Evolutionary conservation across 2,329 filamentous ascomycete genomes (phyloP).

Genomic region (Emmonsiellopsis sp.): DNA sequence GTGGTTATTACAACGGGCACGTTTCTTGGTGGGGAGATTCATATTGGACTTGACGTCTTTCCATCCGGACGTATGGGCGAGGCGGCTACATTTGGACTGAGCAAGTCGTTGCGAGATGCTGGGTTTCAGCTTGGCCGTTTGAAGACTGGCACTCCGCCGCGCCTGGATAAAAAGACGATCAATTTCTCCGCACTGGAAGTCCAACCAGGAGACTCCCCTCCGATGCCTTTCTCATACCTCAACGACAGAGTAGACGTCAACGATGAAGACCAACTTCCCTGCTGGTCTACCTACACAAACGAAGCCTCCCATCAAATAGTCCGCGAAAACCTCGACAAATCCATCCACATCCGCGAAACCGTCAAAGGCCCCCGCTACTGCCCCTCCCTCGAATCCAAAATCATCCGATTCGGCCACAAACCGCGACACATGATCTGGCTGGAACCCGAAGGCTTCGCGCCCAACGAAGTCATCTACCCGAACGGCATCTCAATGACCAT

Average conservation of each 20-base stretch:
- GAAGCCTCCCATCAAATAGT: slow-evolving; percentile 72
- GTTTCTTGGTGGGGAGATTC: slow-evolving; percentile 91
- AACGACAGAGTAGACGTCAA: slow-evolving; percentile 66
- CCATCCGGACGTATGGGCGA: slow-evolving; percentile 91
- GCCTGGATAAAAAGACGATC: slow-evolving; percentile 73
- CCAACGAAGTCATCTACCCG: slow-evolving; percentile 79
- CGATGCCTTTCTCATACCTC: slow-evolving; percentile 83
- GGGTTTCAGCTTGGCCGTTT: slow-evolving; percentile 83
- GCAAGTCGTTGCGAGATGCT: slow-evolving; percentile 78
- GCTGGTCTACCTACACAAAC: slow-evolving; percentile 83
- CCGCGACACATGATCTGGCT: slow-evolving; percentile 86
- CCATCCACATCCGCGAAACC: slow-evolving; percentile 90
- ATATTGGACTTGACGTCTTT: slow-evolving; percentile 77
- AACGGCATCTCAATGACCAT: slow-evolving; percentile 98
- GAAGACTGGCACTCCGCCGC: slow-evolving; percentile 92
- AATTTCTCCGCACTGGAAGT: slow-evolving; percentile 62
- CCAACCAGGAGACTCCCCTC: slow-evolving; percentile 76
- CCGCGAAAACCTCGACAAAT: slow-evolving; percentile 84
- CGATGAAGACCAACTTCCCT: slow-evolving; percentile 66
- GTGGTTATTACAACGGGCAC: slow-evolving; percentile 96
- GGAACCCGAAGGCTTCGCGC: slow-evolving; percentile 85
- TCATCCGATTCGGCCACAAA: slow-evolving; percentile 78
- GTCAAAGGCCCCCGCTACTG: slow-evolving; percentile 93
- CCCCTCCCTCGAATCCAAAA: slow-evolving; percentile 87
- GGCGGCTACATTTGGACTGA: slow-evolving; percentile 82